These are phyloP conservation scores for Flaveria bidentis DNA, from an alignment of 129 eudicot genomes.

Conservation along the genomic window DNA sequence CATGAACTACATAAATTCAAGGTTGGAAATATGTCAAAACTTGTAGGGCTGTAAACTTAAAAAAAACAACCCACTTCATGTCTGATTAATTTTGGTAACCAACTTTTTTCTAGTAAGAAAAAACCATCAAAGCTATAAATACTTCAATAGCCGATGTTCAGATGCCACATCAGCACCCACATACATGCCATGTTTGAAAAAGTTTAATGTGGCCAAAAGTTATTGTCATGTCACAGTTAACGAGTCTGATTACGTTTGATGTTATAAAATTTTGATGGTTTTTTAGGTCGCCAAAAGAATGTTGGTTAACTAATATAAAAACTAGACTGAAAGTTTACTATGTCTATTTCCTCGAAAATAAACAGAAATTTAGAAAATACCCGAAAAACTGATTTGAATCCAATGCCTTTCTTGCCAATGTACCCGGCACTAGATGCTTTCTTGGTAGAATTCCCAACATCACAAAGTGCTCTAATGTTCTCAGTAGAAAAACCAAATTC, in stretches of 20 bases:
- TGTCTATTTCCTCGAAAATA: not conserved
- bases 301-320: not conserved
- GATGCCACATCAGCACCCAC: not conserved
- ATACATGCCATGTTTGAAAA: not conserved
- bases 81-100: too few species aligned
- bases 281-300: not conserved
- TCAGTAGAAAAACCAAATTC: conserved; percentile 75
- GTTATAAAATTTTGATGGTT: not conserved
- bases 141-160: not conserved
- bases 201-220: too few species aligned
- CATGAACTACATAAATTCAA: too few species aligned
- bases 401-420: conserved; percentile 97
- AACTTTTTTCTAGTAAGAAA: not conserved
- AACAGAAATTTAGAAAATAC: conserved; percentile 35
- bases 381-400: conserved; percentile 98
- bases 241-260: not conserved
- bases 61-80: too few species aligned
- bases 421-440: conserved; percentile 76
- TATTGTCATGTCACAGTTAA: not conserved
- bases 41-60: too few species aligned
- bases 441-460: conserved; percentile 94
- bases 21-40: too few species aligned
- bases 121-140: not conserved
- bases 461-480: conserved; percentile 93
- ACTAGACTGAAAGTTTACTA: not conserved